Evolutionary conservation across 148 eudicot genomes (phyloP).

Genomic region (Tetragonia tetragonoides): DNA sequence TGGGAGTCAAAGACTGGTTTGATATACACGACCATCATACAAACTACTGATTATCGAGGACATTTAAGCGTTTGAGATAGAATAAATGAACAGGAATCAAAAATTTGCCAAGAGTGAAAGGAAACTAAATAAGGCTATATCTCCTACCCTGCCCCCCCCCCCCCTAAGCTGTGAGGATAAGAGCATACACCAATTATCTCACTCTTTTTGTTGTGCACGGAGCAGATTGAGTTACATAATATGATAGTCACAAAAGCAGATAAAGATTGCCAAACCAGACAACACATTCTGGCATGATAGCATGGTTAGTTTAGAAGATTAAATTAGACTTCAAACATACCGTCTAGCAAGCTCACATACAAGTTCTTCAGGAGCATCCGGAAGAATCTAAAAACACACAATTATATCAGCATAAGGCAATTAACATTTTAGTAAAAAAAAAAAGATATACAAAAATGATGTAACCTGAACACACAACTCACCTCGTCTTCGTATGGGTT

Average conservation of each 20-base stretch:
- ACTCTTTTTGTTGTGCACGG: no score
- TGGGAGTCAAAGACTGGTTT: no score
- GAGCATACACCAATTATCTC: no score
- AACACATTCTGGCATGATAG: not conserved
- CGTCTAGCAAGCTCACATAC: constrained; percentile 93
- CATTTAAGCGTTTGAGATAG: not conserved
- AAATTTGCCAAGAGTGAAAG: not conserved
- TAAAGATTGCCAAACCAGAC: not conserved
- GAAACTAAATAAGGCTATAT: not conserved
- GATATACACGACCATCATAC: no score
- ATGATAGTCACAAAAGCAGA: not conserved
- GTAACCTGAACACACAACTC: not conserved
- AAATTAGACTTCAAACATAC: constrained; percentile 39
- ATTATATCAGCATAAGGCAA: constrained; percentile 12
- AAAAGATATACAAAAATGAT: not conserved
- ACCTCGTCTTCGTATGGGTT: constrained; percentile 93
- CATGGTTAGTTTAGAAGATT: not conserved
- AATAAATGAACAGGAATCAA: not conserved
- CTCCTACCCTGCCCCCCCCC: not conserved
- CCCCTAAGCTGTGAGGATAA: not conserved
- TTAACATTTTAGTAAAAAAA: not conserved
- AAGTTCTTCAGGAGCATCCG: constrained; percentile 92
- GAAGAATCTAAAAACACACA: constrained; percentile 58
- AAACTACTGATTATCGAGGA: not conserved
- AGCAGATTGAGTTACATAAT: not conserved